phyloP scores from a whole-genome alignment of 2,329 filamentous ascomycete species.

The Fusarium udum region DNA sequence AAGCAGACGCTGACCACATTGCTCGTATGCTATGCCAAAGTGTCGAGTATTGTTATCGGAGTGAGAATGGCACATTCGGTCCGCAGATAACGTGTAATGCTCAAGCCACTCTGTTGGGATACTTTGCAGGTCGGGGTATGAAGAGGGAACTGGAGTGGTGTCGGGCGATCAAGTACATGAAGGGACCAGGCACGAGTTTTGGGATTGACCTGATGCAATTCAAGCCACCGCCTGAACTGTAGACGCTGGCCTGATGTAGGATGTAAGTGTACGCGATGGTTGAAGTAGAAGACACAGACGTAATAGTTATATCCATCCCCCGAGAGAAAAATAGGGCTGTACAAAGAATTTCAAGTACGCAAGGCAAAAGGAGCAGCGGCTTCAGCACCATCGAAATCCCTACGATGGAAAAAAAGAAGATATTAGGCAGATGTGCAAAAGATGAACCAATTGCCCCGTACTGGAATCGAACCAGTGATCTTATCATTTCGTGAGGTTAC shows the following conservation, averaged over 20 bases:
- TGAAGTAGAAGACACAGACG: too few relatives aligned
- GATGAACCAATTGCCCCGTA: not conserved
- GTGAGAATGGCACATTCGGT: constrained; percentile 12
- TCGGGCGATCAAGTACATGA: not conserved
- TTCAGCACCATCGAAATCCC: fast-evolving
- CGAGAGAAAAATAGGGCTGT: too few relatives aligned
- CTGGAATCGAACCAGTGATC: not conserved
- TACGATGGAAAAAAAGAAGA: not conserved
- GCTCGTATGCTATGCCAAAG: constrained; percentile 2
- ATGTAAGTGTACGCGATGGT: not conserved
- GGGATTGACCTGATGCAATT: constrained; percentile 15
- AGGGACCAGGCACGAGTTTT: not conserved
- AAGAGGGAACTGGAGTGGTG: constrained; percentile 2
- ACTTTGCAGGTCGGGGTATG: not conserved
- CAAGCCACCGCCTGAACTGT: not conserved
- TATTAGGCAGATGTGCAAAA: not conserved
- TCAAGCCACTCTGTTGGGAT: not conserved
- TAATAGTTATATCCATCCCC: too few relatives aligned
- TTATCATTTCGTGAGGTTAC: not conserved
- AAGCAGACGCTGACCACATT: not conserved
- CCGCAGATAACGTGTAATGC: constrained; percentile 11
- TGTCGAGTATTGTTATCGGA: constrained; percentile 8
- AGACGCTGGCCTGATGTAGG: fast-evolving
- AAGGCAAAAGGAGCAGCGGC: not conserved
- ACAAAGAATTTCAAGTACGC: not conserved